Evolutionary conservation across 1,284 basidiomycete genomes (phyloP), one percentile per base, ranked within the genome.

Genomic region (Austroboletus rostrupii): DNA sequence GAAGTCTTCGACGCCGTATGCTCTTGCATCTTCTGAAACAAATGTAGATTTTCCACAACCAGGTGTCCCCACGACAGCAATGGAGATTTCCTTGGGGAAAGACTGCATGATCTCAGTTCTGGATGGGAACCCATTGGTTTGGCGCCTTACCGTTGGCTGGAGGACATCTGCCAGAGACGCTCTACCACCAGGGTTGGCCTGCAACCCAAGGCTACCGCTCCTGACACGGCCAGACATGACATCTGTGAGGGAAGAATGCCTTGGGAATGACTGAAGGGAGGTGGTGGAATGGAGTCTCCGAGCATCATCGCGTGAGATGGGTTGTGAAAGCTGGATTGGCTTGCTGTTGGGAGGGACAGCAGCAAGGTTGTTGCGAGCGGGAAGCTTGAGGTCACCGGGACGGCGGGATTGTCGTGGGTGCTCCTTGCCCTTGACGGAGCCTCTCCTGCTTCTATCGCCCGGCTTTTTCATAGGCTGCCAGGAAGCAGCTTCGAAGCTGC

Each of bases 31-130:
- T 64, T 83, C 85, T 41, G 74, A 74, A 51, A 90, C 83, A 44
- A 83, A 76, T 3, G 77, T 75, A 1, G 84, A 83, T 67, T 90
- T 90, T 50, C 87, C 88, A 58, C 85, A 87, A 26, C 80, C 78
- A 47, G 74, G 65, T 9, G 77, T 73, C n/a, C 87, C 87, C 31
- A 88, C 74, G 28, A 90, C 80, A 35, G 79, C 78, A 19, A 90
- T 67, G 5, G 80, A 79, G 41, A 87, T 59, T 45, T 73, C 70
- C 35, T 65, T 69, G 14, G 56, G 55, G 28, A 68, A 60, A 13
- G 49, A 46, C 59, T 69, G 29, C 14, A 44, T 28, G n/a, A 38
- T 14, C 45, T 53, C 40, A 61, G 49, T 35, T 45, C 65, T 44
- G 65, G 65, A 20, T 53, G 53, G 42, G 52, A 29, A 45, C 50